Evolutionary conservation across 2,329 filamentous ascomycete species (phyloP), one percentile per base, ranked within the genome.

Genomic region (Pyricularia pennisetigena): DNA sequence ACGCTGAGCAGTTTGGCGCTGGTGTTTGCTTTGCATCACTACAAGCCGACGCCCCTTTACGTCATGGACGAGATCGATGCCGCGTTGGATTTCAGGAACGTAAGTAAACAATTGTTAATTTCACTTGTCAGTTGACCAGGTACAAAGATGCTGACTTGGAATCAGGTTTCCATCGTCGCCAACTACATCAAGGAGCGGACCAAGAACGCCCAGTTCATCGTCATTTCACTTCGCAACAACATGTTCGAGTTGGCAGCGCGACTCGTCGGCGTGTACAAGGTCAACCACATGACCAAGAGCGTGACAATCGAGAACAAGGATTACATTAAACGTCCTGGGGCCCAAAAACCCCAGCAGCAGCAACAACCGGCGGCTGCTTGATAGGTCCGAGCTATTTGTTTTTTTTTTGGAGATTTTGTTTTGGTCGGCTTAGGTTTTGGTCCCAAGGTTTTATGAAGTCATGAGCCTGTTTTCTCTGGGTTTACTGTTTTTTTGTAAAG

Each of bases 1-100:
- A 99, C 95, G 54, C 81, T 99, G 70, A 95, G 91, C 72, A 94
- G 90, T 79, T 80, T 99, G 79, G 95, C 95, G 26, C 82, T 99
- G 69, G 95, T 99, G n/a, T 99, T 99, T 82, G 95, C 95, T 32
- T 80, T 99, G 74, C 95, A 99, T 79, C 94, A 98, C 77, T 99
- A 97, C 79, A 97, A 97, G 82, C 95, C 95, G 10, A 99, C 95
- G 70, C 95, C 95, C 67, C 80, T 99, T 71, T 99, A 99, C 78
- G 95, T 99, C 74, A 99, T 99, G 95, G 95, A 99, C 80, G 95
- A 99, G 82, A 99, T 99, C 78, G 95, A 99, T 79, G 95, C 95
- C 26, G 95, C 95, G 32, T 80, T 99, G 81, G 95, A 99, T 82
- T 99, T 99, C 84, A 85, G 94, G 80, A 99, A 99, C 77, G 95